Base-by-base conservation (phyloP, 768 basidiomycete genomes). In the Kwoniella dendrophila region DNA sequence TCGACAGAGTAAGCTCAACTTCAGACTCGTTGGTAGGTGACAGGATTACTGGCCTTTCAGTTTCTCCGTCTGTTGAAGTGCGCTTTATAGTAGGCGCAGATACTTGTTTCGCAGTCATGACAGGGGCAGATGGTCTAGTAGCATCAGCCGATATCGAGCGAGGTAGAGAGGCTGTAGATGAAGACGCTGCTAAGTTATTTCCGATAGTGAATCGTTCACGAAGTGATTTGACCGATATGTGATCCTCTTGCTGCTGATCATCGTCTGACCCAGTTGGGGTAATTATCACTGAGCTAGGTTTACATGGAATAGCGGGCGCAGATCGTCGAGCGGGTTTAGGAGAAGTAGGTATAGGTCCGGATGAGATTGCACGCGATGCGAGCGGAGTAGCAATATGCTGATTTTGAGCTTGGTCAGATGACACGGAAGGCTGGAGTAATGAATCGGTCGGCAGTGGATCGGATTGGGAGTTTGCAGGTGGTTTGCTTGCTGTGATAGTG, bases 201-300 rank as follows among this genome's bases (percentile, higher is more conserved):
- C 44, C 41, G 26, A n/a, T 32, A 38, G 41, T 51, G 47, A 69
- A 72, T 2, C 68, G 41, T n/a, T 64, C 65, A 18, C 68, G 38
- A 10, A 72, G 52, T 2, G 70, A 22, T 49, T 61, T 64, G 43
- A 72, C 70, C 4, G 70, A 20, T 5, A 51, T 47, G 20, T 34
- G 41, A n/a, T 47, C 36, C 54, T 51, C 43, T 7, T 54, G 40
- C 3, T 29, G 34, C 12, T 6, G 16, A 16, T 53, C 61, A 29
- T 56, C 55, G 14, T 60, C 53, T 0, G 62, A 61, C 3, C 56
- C 57, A 26, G 52, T 50, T 3, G 63, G 54, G 2, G 59, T 55
- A 2, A 43, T 16, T 4, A 34, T 27, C 1, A 26, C 51, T 7
- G 67, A 64, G 4, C 29, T 22, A 11, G 60, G 47, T 44, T 59